These are phyloP conservation scores for Albugo candida DNA, from an alignment of 352 stramenopile species.

Conservation along the genomic window DNA sequence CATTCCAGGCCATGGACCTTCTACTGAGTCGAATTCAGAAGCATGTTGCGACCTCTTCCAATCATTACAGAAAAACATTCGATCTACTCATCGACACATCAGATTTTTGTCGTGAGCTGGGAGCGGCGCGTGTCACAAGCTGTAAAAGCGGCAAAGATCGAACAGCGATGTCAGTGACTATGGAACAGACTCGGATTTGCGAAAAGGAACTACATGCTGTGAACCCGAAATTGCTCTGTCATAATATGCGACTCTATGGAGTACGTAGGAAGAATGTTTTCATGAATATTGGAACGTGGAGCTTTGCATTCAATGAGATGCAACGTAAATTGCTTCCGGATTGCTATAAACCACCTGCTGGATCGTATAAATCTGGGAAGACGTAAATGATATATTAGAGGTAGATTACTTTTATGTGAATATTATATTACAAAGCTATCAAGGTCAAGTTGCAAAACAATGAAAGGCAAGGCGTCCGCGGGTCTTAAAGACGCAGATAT, in stretches of 20 bases:
- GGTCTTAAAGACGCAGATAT: conserved; percentile 33
- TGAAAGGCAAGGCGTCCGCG: neutral
- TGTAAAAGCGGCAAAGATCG: conserved; percentile 97
- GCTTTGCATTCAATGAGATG: conserved; percentile 78
- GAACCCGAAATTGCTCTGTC: conserved; percentile 29
- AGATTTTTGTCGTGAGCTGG: conserved; percentile 68
- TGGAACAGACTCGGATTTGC: conserved; percentile 75
- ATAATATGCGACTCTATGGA: conserved; percentile 56
- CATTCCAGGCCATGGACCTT: conserved; percentile 35
- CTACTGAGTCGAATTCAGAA: conserved; percentile 49
- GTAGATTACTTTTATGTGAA: too few relatives aligned
- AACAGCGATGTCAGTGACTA: conserved; percentile 93
- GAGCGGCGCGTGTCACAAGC: conserved; percentile 85
- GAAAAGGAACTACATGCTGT: conserved; percentile 36
- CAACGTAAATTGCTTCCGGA: conserved; percentile 71
- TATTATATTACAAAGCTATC: too few relatives aligned
- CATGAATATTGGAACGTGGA: conserved; percentile 60
- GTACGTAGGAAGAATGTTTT: conserved; percentile 68
- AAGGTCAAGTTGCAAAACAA: neutral
- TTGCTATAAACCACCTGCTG: conserved; percentile 61
- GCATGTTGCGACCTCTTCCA: conserved; percentile 44
- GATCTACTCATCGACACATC: conserved; percentile 60
- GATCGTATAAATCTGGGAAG: conserved; percentile 74
- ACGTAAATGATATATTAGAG: neutral
- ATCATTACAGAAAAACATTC: conserved; percentile 71